A percentile compares a stretch with the other conserved stretches of the same genome.
These are phyloP conservation scores for Sonneratia alba DNA, from an alignment of 345 rosid genomes.

Conservation along the genomic window DNA sequence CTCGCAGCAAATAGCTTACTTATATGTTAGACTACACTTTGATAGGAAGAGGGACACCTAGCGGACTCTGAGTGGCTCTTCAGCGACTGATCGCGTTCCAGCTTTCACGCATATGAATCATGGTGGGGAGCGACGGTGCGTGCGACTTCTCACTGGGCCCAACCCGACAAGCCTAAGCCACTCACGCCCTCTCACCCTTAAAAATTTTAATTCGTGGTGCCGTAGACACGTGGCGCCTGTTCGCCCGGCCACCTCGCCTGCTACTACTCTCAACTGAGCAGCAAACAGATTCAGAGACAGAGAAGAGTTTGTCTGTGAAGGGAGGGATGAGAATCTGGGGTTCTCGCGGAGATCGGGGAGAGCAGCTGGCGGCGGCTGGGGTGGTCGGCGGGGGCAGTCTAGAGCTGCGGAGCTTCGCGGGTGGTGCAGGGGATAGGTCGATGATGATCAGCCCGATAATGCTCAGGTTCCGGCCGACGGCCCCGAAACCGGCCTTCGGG, in stretches of 20 bases:
- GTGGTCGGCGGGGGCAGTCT: too few relatives aligned
- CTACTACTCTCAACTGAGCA: slow-evolving; percentile 5
- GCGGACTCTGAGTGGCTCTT: neutral
- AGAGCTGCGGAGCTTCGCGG: slow-evolving; percentile 15
- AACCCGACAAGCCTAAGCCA: neutral
- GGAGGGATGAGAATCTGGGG: neutral
- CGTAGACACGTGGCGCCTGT: slow-evolving; percentile 6
- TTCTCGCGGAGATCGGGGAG: neutral
- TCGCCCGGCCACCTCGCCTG: slow-evolving; percentile 2
- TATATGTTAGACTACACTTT: too few relatives aligned
- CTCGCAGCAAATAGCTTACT: too few relatives aligned
- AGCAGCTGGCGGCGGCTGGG: slow-evolving; percentile 19
- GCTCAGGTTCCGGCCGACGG: slow-evolving; percentile 83
- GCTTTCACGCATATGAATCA: neutral
- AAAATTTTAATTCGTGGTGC: too few relatives aligned
- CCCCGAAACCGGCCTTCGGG: slow-evolving; percentile 56
- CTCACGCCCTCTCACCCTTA: neutral
- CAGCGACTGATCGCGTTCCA: neutral
- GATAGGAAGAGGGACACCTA: too few relatives aligned
- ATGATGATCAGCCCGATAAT: slow-evolving; percentile 46
- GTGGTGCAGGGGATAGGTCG: slow-evolving; percentile 27
- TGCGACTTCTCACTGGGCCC: neutral
- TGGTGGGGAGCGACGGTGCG: neutral
- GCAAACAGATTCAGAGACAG: neutral
- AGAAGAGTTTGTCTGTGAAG: neutral